Evolutionary conservation across 2,329 filamentous ascomycete species (phyloP).

Genomic region (Colletotrichum sansevieriae): DNA sequence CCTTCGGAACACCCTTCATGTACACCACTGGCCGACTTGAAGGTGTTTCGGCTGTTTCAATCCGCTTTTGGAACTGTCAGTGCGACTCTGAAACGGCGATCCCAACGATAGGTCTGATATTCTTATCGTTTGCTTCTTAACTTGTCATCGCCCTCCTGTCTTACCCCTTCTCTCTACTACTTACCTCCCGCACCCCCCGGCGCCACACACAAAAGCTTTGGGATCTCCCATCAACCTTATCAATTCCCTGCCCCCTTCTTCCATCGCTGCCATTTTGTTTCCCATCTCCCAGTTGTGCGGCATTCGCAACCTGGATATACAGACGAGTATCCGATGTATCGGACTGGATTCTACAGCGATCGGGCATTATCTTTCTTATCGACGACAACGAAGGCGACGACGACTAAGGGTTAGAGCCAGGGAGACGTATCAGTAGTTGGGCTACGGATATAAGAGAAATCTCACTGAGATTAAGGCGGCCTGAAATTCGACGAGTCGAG

Average conservation of each 20-base stretch:
- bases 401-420: not conserved
- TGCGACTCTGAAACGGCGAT: slow-evolving; percentile 56
- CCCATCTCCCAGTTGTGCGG: slow-evolving; percentile 36
- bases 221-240: slow-evolving; percentile 42
- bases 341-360: slow-evolving; percentile 40
- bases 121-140: slow-evolving; percentile 45
- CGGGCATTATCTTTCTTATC: slow-evolving; percentile 18
- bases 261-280: slow-evolving; percentile 30
- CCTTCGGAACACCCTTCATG: slow-evolving; percentile 44
- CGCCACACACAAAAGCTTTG: slow-evolving; percentile 42
- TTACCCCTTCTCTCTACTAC: slow-evolving; percentile 35
- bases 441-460: not conserved
- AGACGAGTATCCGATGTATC: slow-evolving; percentile 41
- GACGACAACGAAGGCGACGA: slow-evolving; percentile 3
- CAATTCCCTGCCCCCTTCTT: slow-evolving; percentile 10
- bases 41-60: slow-evolving; percentile 58
- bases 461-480: not conserved
- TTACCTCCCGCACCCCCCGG: slow-evolving; percentile 32
- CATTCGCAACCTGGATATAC: slow-evolving; percentile 37
- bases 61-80: slow-evolving; percentile 51
- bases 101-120: slow-evolving; percentile 50
- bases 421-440: slow-evolving; percentile 9
- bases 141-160: slow-evolving; percentile 39
- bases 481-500: not conserved
- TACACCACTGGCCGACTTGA: slow-evolving; percentile 48